Base-by-base conservation (phyloP, 2,329 filamentous ascomycete genomes). In the Celoporthe dispersa region DNA sequence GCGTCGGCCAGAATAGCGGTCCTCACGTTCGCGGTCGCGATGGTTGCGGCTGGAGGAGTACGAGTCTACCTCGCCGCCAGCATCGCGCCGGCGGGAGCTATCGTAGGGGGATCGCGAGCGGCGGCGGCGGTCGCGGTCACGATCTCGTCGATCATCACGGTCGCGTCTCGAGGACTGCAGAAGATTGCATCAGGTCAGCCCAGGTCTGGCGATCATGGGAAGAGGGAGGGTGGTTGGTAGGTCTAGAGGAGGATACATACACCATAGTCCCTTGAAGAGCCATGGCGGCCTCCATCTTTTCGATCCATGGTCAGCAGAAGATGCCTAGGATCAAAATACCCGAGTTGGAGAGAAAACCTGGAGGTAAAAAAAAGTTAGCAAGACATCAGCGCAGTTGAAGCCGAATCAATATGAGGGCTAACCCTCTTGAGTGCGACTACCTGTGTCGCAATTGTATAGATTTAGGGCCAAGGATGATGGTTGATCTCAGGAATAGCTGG, bases 1-100 rank as follows among this genome's bases (percentile, higher is more conserved):
- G 41, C 81, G 79, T 44, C 83, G 78, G 31, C 83, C 91, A 85
- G 89, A 89, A 79, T 98, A 98, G 78, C 94, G 88, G 75, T 98
- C 95, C 81, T 98, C 95, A 72, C 95, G 92, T 83, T 98, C 95
- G 73, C 95, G 87, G 79, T 97, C 95, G 79, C 95, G 90, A 80
- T 97, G 97, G 83, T 91, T 94, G 75, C 95, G 92, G 81, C 94
- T 97, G 7, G 93, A 94, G 28, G 94, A 97, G 82, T 98, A 98
- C 69, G 92, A 90, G 81, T 98, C 94, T 60, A 76, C 78, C 70
- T 89, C 87, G 80, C 89, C 87, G 75, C 93, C 91, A 68, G 87
- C 88, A 66, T 96, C 92, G 75, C 92, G 92, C 75, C 93, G 90
- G 70, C 91, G 87, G 74, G 89, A 84, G 77, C 88, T 87, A 78